These are phyloP conservation scores for Citrullus amarus DNA, from an alignment of 306 rosid species.

Conservation along the genomic window DNA sequence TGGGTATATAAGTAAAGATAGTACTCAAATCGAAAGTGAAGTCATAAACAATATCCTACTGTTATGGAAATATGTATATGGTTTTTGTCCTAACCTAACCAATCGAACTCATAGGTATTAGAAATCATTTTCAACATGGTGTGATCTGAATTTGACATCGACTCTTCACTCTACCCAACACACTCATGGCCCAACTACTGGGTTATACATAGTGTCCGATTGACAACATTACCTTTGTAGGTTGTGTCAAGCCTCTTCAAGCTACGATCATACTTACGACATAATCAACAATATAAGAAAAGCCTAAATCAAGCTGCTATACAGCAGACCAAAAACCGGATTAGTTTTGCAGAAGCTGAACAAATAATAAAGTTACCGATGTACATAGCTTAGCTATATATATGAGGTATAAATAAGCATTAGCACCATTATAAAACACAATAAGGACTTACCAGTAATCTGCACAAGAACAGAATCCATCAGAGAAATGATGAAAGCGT, in stretches of 20 bases:
- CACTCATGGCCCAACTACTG: no score
- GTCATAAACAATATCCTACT: no score
- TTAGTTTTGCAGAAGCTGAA: not conserved
- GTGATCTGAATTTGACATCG: no score
- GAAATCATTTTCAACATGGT: no score
- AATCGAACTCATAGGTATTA: no score
- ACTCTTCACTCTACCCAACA: no score
- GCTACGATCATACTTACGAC: not conserved
- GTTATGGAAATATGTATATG: no score
- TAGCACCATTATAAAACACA: not conserved
- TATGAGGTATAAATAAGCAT: not conserved
- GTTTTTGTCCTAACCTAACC: no score
- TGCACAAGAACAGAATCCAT: conserved; percentile 56
- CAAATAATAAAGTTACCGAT: not conserved
- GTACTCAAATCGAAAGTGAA: no score
- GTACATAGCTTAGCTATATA: not conserved
- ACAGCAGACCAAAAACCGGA: not conserved
- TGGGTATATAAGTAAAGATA: no score
- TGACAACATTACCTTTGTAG: not conserved
- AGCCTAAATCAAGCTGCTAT: not conserved
- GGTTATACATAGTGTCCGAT: not conserved
- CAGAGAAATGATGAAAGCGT: conserved; percentile 60
- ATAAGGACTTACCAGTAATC: conserved; percentile 52
- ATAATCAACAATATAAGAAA: not conserved
- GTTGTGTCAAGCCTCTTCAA: not conserved